Evolutionary conservation across 2,329 filamentous ascomycete genomes (phyloP).

Genomic region (Aspergillus fructus): DNA sequence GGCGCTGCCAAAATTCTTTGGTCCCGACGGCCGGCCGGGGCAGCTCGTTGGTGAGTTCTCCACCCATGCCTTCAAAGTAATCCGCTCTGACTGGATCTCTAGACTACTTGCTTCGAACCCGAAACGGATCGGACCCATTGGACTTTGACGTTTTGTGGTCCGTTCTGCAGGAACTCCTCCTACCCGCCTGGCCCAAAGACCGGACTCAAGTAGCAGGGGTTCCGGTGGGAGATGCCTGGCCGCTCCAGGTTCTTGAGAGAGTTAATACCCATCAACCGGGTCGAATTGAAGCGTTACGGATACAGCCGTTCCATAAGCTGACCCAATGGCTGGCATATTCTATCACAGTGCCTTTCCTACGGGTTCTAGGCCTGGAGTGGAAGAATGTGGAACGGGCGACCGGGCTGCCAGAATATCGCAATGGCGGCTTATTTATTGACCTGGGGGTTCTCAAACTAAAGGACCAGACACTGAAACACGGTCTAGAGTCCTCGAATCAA

Average conservation of each 20-base stretch:
- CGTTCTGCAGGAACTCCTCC: constrained; percentile 45
- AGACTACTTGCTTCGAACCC: constrained; percentile 42
- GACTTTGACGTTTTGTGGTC: constrained; percentile 46
- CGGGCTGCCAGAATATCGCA: constrained; percentile 70
- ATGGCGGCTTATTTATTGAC: constrained; percentile 68
- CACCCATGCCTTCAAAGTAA: too few relatives aligned
- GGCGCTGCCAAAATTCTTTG: background rate
- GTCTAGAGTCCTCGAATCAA: constrained; percentile 42
- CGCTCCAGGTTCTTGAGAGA: constrained; percentile 29
- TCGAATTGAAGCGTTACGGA: background rate
- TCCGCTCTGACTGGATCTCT: too few relatives aligned
- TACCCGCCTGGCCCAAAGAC: constrained; percentile 52
- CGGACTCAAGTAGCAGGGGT: constrained; percentile 41
- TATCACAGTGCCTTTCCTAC: constrained; percentile 64
- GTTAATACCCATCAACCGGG: constrained; percentile 6
- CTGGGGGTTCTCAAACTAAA: constrained; percentile 55
- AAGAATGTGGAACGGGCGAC: constrained; percentile 59
- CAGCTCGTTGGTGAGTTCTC: too few relatives aligned
- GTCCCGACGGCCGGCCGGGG: too few relatives aligned
- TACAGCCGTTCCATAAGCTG: constrained; percentile 58
- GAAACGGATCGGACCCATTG: constrained; percentile 26
- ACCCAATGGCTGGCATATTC: constrained; percentile 75
- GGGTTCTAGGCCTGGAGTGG: constrained; percentile 53
- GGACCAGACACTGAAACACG: constrained; percentile 45
- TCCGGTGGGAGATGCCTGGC: constrained; percentile 54